These are phyloP conservation scores for Melocanna baccifera DNA, from an alignment of 176 grass and related monocot species.

Conservation along the genomic window DNA sequence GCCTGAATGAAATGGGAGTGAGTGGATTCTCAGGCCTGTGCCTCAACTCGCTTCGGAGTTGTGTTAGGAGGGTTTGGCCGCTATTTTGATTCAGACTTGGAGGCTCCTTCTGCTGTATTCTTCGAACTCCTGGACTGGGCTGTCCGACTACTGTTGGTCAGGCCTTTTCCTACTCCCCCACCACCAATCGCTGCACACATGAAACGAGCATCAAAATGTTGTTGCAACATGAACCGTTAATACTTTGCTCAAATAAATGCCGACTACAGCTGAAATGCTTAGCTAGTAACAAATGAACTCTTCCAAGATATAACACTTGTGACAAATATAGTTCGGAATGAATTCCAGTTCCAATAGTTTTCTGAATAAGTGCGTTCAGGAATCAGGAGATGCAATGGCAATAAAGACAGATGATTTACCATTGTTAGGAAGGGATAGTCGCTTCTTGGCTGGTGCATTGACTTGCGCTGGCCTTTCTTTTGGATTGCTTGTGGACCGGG, in stretches of 20 bases:
- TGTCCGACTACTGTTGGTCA: not conserved
- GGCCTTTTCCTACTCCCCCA: conserved; percentile 6
- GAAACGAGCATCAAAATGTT: not conserved
- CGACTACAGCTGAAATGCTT: not conserved
- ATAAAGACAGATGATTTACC: conserved; percentile 29
- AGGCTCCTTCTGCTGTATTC: not conserved
- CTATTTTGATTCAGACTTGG: conserved; percentile 33
- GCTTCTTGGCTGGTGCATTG: conserved; percentile 48
- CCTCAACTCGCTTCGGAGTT: conserved; percentile 13
- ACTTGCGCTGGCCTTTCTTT: conserved; percentile 56
- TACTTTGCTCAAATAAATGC: not conserved
- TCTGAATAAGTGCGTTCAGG: not conserved
- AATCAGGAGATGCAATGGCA: not conserved
- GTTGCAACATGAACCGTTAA: not conserved
- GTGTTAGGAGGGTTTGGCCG: not conserved
- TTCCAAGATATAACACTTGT: not conserved
- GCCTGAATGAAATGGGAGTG: not conserved
- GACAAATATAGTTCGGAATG: not conserved
- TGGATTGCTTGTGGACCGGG: conserved; percentile 71
- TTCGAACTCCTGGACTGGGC: not conserved
- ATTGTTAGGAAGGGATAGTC: conserved; percentile 75
- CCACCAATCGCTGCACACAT: conserved; percentile 8
- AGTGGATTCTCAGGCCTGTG: conserved; percentile 23
- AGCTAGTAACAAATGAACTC: not conserved
- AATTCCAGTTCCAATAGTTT: not conserved